Base-by-base conservation (phyloP, 1,284 basidiomycete genomes). In the Tilletiaria anomala region DNA sequence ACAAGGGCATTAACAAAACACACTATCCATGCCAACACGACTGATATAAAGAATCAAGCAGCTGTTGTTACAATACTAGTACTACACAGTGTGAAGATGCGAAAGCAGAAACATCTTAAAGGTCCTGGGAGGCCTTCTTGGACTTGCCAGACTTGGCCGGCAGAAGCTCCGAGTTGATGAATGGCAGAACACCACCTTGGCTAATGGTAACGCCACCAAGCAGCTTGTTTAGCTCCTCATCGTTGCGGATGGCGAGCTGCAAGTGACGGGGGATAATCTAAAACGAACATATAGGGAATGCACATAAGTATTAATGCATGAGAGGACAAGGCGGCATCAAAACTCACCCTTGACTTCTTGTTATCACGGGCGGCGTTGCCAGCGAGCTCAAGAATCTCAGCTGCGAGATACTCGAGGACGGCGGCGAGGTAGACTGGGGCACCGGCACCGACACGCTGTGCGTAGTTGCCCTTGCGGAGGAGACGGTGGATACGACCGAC, bases 121-220 rank as follows among this genome's bases (percentile, higher is more conserved):
- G n/a, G n/a, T n/a, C n/a, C n/a, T n/a, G n/a, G n/a, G n/a, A n/a
- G 47, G 56, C 61, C 40, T 58, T 56, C 59, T 67, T 67, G 50
- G 58, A 58, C 69, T 76, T 76, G 69, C 65, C 73, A 37, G 76
- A 73, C 74, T 80, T 80, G 68, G 74, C 73, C 44, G 79, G 79
- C 44, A 81, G 73, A 50, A 81, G 76, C 70, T 79, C 76, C n/a
- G n/a, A n/a, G n/a, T n/a, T n/a, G 57, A 51, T 56, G 48, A 60
- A 57, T 39, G 84, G 84, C 33, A 88, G 78, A 44, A 88, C 84
- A 78, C 84, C 84, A 72, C 84, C 84, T 65, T 88, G 83, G 18
- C 80, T 83, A 72, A 88, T 87, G 64, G 83, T 79, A 51, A 87
- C 84, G 56, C 78, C 75, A 37, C 84, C 83, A 36, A 88, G 75